Evolutionary conservation across 2,329 filamentous ascomycete species (phyloP), one percentile per base, ranked within the genome.

Genomic region (Ceratocystis cacaofunesta): DNA sequence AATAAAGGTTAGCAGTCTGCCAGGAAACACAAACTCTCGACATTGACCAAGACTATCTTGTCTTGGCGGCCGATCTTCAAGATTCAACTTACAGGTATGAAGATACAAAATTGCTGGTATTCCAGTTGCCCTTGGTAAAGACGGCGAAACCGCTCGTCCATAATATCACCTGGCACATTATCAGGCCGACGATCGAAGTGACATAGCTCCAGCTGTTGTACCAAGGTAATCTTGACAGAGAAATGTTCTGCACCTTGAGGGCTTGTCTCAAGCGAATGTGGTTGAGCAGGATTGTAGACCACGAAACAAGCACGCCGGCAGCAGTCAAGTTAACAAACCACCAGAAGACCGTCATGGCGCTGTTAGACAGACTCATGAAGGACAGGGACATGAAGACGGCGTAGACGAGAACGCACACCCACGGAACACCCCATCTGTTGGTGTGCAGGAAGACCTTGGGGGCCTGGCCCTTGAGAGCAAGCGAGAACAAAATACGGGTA

Each of bases 101-200:
- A 0, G 84, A 85, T 1, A 86, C 78, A 69, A 87, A 87, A 1
- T 73, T 75, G 22, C 78, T 78, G 0, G 81, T 70, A 65, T 80
- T 76, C 83, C 83, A 86, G 66, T 82, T 80, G 1, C 83, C 83
- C 44, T 74, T 74, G 1, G 82, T 84, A 67, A 87, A 87, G 2
- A 83, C 81, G 1, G 76, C 71, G 69, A 90, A 90, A 0, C 87
- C 87, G 46, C 84, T 82, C 3, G 88, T 90, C 50, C 90, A 77
- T 2, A 91, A 75, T 67, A 90, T 85, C 50, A 87, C 73, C 32
- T 85, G 75, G 70, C 80, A 83, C 77, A 85, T 82, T 68, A 78
- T 71, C 4, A 92, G 76, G 0, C 83, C 82, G 7, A 76, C 74
- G 69, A 79, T 85, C 0, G 88, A 88, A 12, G 79, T 81, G 19